These are phyloP conservation scores for Cydonia oblonga DNA, from an alignment of 331 rosid genomes.

Conservation along the genomic window DNA sequence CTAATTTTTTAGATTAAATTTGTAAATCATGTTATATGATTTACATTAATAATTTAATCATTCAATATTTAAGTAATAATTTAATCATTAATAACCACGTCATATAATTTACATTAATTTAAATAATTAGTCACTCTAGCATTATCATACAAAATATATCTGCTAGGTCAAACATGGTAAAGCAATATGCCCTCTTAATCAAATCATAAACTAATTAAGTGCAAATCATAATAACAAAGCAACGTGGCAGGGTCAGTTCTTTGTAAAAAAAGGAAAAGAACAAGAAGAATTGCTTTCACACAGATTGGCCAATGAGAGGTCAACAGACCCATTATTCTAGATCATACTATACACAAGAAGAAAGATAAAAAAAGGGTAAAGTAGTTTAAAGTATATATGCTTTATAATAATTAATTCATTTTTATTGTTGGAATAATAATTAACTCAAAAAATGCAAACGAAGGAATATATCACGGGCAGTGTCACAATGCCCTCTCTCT, in stretches of 20 bases:
- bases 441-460: slow-evolving; percentile 22
- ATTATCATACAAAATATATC: neutral
- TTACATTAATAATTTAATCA: too few species aligned
- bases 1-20: too few species aligned
- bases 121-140: too few species aligned
- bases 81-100: too few species aligned
- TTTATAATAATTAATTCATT: slow-evolving; percentile 33
- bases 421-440: too few species aligned
- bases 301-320: slow-evolving; percentile 17
- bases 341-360: slow-evolving; percentile 10
- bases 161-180: too few species aligned
- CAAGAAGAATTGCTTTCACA: slow-evolving; percentile 13
- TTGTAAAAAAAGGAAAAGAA: slow-evolving; percentile 10
- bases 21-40: too few species aligned
- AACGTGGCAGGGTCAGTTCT: neutral
- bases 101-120: too few species aligned
- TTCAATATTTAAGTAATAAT: too few species aligned
- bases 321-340: slow-evolving; percentile 13
- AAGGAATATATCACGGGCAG: slow-evolving; percentile 1
- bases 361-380: slow-evolving; percentile 44
- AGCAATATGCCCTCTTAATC: neutral
- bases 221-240: neutral
- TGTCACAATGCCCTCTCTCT: neutral
- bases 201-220: neutral
- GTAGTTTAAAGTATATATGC: slow-evolving; percentile 68